Evolutionary conservation across 805 yeast genomes (phyloP).

Genomic region (Candida ponderosae): DNA sequence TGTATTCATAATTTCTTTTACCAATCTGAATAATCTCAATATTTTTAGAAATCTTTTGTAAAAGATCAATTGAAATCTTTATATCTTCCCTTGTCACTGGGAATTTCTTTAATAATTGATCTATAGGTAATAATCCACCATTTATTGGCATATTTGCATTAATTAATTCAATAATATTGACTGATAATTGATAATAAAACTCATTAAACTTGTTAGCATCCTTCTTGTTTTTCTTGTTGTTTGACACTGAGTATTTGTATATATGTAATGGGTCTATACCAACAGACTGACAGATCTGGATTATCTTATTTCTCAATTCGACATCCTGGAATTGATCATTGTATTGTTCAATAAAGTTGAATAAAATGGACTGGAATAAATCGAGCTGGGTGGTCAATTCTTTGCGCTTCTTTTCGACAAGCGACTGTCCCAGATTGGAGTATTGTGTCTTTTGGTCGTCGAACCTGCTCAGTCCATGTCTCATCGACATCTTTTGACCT

Average conservation of each 20-base stretch:
- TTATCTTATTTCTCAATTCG: conserved; percentile 62
- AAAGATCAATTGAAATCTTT: conserved; percentile 41
- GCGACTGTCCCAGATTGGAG: conserved; percentile 14
- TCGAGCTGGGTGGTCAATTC: conserved; percentile 64
- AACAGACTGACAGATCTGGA: conserved; percentile 66
- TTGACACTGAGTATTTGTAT: conserved; percentile 12
- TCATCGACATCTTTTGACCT: conserved; percentile 9
- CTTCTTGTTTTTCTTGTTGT: no score
- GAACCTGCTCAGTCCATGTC: not conserved
- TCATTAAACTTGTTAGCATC: conserved; percentile 30
- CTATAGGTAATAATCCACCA: conserved; percentile 72
- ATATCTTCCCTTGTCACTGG: conserved; percentile 38
- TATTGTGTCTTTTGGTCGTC: conserved; percentile 8
- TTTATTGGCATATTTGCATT: conserved; percentile 60
- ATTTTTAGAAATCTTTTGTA: conserved; percentile 62
- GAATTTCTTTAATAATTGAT: conserved; percentile 36
- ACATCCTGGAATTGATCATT: conserved; percentile 60
- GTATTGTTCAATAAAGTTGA: conserved; percentile 70
- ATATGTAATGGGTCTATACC: conserved; percentile 73
- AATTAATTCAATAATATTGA: conserved; percentile 70
- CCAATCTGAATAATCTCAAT: conserved; percentile 55
- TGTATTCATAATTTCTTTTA: conserved; percentile 38
- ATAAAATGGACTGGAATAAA: conserved; percentile 69
- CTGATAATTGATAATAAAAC: conserved; percentile 59
- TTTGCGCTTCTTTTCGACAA: conserved; percentile 42